Evolutionary conservation across 1,284 basidiomycete species (phyloP), one percentile per base, ranked within the genome.

Genomic region (Puccinia triticina): DNA sequence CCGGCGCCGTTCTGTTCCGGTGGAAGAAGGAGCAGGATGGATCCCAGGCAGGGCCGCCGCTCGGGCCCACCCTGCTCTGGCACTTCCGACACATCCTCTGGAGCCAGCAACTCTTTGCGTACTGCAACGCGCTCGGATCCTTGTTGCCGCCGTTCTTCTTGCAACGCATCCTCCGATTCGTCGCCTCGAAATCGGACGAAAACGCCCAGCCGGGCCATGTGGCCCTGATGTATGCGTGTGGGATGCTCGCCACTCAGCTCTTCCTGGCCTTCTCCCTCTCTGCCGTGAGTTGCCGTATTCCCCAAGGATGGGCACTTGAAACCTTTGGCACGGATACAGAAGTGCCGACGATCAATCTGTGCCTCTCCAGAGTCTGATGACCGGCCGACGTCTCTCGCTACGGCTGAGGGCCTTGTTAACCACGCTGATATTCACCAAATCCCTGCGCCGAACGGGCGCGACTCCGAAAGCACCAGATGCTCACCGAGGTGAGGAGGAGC

Each of bases 371-470:
- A 59, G 66, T 5, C n/a, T 79, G 50, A 71, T 79, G 50, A 66
- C 72, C n/a, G 77, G 77, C 21, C 46, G 67, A 23, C 66, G 77
- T 16, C 67, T 79, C n/a, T 79, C 77, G 34, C 67, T 85, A 57
- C 84, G 84, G 57, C 82, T 86, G 7, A 84, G 86, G 43, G 87
- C 89, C 0, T 88, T 90, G 83, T 88, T 90, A 77, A 88, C 90
- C 83, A 86, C 88, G 53, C 89, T 90, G 83, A 88, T 90, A 40
- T 89, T 90, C 83, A 88, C 89, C 74, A 90, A 90, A 85, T 88
- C 89, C 0, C 87, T 90, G 0, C 87, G 90, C 16, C 85, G 89
- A 29, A 87, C 88, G 78, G 89, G 90, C 83, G 86, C 87, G 53
- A 77, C 46, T 64, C 21, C 75, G 12, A 34, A 72, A 48, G 23